A percentile compares a stretch with the other conserved stretches of the same genome.
phyloP scores from a whole-genome alignment of 331 rosid species.

The Quercus lobata region DNA sequence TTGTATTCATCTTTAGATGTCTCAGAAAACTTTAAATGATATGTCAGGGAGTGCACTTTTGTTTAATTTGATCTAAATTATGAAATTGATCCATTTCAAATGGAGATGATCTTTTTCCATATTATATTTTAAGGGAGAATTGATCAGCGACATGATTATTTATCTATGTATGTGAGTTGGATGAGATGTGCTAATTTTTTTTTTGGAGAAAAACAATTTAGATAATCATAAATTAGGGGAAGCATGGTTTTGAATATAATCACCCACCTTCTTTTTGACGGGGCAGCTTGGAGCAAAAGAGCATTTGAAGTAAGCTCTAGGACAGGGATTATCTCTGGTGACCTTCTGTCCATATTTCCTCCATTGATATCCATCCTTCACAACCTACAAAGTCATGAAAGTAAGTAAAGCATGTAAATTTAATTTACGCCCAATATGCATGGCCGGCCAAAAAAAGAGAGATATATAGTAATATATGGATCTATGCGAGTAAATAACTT shows the following conservation, averaged over 20 bases:
- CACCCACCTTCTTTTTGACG: conserved; percentile 88
- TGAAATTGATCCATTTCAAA: neutral
- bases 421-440: neutral
- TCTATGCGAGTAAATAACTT: conserved; percentile 14
- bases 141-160: too few relatives aligned
- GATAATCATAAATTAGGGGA: too few relatives aligned
- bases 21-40: neutral
- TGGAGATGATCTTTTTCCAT: too few relatives aligned
- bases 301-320: conserved; percentile 98
- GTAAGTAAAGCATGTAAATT: neutral
- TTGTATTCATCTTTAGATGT: neutral
- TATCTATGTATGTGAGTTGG: too few relatives aligned
- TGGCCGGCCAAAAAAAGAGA: too few relatives aligned
- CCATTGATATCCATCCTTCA: conserved; percentile 98
- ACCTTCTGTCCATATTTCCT: conserved; percentile 98
- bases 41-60: too few relatives aligned
- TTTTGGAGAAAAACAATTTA: too few relatives aligned
- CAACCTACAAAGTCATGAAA: conserved; percentile 47
- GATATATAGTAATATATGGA: neutral
- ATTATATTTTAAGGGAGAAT: too few relatives aligned
- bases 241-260: neutral
- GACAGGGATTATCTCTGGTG: conserved; percentile 96
- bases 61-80: too few relatives aligned
- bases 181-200: too few relatives aligned
- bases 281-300: conserved; percentile 98